Percentiles rank a stretch among this genome's conserved stretches.
These are phyloP conservation scores for Botrytis tulipae DNA, from an alignment of 2,329 filamentous ascomycete genomes.

Conservation along the genomic window DNA sequence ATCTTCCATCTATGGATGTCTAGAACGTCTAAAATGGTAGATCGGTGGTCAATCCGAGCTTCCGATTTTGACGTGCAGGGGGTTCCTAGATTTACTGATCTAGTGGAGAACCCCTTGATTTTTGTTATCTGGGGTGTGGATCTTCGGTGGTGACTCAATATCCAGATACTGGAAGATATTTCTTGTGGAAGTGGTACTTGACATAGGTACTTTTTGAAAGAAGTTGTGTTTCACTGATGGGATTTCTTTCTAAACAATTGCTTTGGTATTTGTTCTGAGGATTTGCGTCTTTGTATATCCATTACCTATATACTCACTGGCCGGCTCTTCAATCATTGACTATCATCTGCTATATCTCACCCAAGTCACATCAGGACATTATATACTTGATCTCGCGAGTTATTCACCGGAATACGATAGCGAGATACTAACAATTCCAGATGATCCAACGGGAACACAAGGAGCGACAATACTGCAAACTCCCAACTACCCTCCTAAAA, in stretches of 20 bases:
- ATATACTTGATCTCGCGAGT: background rate
- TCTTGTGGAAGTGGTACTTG: too few species aligned
- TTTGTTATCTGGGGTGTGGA: background rate
- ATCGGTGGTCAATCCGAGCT: background rate
- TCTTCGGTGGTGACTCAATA: background rate
- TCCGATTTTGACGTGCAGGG: background rate
- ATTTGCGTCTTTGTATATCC: background rate
- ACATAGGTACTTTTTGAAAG: background rate
- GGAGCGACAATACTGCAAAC: background rate
- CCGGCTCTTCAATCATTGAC: background rate
- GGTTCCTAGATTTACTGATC: background rate
- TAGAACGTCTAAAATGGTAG: background rate
- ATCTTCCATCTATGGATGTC: background rate
- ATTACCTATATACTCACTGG: background rate
- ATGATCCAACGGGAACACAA: background rate
- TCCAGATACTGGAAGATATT: background rate
- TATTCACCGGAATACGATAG: background rate
- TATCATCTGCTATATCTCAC: background rate
- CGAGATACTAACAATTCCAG: background rate
- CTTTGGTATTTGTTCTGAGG: background rate
- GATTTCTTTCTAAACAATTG: background rate
- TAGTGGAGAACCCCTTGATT: background rate
- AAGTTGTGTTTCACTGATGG: background rate
- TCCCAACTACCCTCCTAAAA: background rate
- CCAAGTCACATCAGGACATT: background rate